Evolutionary conservation across 2,329 filamentous ascomycete species (phyloP).

Genomic region (Bipolaris sorokiniana): DNA sequence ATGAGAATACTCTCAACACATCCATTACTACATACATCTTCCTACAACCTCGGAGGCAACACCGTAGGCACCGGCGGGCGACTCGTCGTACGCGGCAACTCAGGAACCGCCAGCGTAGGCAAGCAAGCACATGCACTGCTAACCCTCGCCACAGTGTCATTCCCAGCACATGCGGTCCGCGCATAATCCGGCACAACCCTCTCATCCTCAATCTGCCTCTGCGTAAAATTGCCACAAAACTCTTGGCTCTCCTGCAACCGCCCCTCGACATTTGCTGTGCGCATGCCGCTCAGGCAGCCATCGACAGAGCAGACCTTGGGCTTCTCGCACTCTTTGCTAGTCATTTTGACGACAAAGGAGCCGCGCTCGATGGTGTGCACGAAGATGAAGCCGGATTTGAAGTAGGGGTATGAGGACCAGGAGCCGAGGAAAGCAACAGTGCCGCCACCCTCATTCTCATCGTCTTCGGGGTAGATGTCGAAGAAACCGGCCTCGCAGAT

Average conservation of each 20-base stretch:
- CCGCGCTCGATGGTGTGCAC: conserved; percentile 48
- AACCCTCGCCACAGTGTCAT: conserved; percentile 27
- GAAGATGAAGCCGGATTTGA: conserved; percentile 44
- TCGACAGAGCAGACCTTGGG: conserved; percentile 31
- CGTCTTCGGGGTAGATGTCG: conserved; percentile 51
- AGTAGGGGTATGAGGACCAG: conserved; percentile 49
- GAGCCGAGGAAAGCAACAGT: conserved; percentile 49
- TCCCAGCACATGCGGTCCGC: conserved; percentile 21
- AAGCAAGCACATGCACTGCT: conserved; percentile 36
- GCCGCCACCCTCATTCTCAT: conserved; percentile 43
- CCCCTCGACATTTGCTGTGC: conserved; percentile 30
- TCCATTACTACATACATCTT: not conserved
- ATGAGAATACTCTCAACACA: not conserved
- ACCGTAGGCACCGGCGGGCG: conserved; percentile 34
- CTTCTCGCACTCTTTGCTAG: conserved; percentile 27
- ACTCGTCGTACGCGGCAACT: conserved; percentile 33
- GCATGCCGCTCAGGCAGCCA: conserved; percentile 23
- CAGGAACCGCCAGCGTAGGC: conserved; percentile 29
- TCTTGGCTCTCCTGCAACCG: conserved; percentile 22
- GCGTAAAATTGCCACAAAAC: conserved; percentile 29
- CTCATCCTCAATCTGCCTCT: conserved; percentile 25
- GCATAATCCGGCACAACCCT: conserved; percentile 26
- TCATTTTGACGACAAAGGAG: conserved; percentile 42
- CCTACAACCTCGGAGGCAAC: conserved; percentile 26
- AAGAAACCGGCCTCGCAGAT: conserved; percentile 52